Conservation (phyloP, 305 asterid species). For the Stenogyne calaminthoides region DNA sequence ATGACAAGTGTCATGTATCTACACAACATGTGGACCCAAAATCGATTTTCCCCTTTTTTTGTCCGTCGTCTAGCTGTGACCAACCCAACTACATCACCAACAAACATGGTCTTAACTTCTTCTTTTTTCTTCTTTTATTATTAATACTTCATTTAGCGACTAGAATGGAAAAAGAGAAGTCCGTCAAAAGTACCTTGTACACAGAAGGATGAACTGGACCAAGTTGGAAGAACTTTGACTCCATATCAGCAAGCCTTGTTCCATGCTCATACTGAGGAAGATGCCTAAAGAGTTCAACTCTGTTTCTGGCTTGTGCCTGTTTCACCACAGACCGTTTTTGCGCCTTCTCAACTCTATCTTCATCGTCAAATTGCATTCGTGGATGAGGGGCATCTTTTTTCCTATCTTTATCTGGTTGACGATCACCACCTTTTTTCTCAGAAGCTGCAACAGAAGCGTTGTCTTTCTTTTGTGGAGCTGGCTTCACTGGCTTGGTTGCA, state of each 20-base stretch:
- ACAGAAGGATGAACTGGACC: slow-evolving; percentile 92
- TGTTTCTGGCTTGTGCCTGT: slow-evolving; percentile 82
- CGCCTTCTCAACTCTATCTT: slow-evolving; percentile 87
- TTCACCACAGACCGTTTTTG: slow-evolving; percentile 87
- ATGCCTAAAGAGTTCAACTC: slow-evolving; percentile 97
- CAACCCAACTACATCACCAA: too few relatives aligned
- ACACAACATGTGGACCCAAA: too few relatives aligned
- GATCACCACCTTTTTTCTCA: slow-evolving; percentile 73
- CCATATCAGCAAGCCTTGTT: slow-evolving; percentile 71
- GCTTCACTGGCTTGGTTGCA: slow-evolving; percentile 60
- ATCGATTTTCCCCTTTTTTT: too few relatives aligned
- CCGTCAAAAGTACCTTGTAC: slow-evolving; percentile 58
- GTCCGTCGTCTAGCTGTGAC: too few relatives aligned
- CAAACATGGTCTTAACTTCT: neutral
- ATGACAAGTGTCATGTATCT: too few relatives aligned
- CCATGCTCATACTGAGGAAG: slow-evolving; percentile 97
- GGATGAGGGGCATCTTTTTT: slow-evolving; percentile 96
- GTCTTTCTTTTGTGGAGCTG: slow-evolving; percentile 61
- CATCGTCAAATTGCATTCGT: slow-evolving; percentile 96
- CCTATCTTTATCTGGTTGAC: slow-evolving; percentile 80
- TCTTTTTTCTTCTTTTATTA: neutral
- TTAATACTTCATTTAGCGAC: neutral
- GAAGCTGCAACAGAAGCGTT: slow-evolving; percentile 57
- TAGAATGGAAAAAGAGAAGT: neutral
- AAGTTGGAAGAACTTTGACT: slow-evolving; percentile 80